Evolutionary conservation across 169 alveolate genomes (phyloP).

Genomic region (Eimeria praecox): DNA sequence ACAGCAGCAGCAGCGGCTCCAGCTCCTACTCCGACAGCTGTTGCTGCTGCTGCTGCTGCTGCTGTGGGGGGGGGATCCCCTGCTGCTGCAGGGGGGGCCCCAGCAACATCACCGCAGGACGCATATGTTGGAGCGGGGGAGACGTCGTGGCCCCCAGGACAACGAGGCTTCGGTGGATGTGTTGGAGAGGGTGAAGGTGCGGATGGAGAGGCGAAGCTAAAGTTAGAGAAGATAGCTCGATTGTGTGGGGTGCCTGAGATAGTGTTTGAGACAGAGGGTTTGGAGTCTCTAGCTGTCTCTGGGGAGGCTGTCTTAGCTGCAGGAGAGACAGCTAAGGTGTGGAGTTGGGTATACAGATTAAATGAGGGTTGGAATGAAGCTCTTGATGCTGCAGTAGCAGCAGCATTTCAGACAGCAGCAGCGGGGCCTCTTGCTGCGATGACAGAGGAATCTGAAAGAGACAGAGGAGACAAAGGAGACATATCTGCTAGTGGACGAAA

Average conservation of each 20-base stretch:
- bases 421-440: not conserved
- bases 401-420: not conserved
- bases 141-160: not conserved
- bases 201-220: not conserved
- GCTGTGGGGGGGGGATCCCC: not conserved
- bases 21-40: not conserved
- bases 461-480: not conserved
- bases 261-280: conserved; percentile 38
- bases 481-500: not conserved
- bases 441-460: not conserved
- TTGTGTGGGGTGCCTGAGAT: conserved; percentile 77
- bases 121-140: not conserved
- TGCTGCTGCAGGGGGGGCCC: conserved; percentile 14
- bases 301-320: conserved; percentile 86
- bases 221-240: conserved; percentile 46
- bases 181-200: not conserved
- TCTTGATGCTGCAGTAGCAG: conserved; percentile 1
- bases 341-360: conserved; percentile 85
- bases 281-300: conserved; percentile 78
- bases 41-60: not conserved
- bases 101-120: not conserved
- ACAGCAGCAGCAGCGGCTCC: not conserved
- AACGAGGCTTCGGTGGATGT: not conserved
- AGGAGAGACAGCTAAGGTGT: conserved; percentile 84
- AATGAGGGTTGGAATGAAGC: conserved; percentile 81